Evolutionary conservation across 2,329 filamentous ascomycete species (phyloP).

Genomic region (Herpotrichia juniperi): DNA sequence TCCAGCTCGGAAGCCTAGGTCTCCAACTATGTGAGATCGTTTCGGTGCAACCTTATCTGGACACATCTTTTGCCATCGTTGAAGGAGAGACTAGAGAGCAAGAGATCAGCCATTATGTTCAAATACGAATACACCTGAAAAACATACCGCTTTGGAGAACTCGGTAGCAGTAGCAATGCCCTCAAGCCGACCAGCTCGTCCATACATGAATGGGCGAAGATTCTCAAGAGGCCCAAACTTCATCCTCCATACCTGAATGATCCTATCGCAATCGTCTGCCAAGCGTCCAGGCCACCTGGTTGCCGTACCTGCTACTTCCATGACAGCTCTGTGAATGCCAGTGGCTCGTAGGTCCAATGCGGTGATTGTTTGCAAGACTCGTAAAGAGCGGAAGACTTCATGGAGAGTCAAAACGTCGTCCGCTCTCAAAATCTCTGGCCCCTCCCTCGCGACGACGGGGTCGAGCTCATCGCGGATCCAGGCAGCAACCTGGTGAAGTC

Average conservation of each 20-base stretch:
- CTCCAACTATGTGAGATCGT: constrained; percentile 44
- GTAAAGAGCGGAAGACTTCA: constrained; percentile 44
- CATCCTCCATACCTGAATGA: constrained; percentile 47
- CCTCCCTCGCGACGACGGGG: constrained; percentile 51
- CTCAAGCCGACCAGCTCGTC: constrained; percentile 50
- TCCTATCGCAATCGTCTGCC: constrained; percentile 52
- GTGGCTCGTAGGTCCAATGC: constrained; percentile 48
- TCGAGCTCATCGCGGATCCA: constrained; percentile 59
- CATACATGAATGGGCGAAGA: constrained; percentile 50
- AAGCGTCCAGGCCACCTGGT: constrained; percentile 55
- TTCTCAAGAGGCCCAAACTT: constrained; percentile 46
- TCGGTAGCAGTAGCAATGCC: constrained; percentile 48
- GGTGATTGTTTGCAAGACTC: constrained; percentile 29
- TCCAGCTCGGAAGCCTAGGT: constrained; percentile 54
- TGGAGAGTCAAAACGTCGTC: constrained; percentile 54
- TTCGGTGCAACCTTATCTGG: constrained; percentile 35
- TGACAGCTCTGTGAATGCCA: constrained; percentile 54
- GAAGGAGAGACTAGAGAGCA: constrained; percentile 37
- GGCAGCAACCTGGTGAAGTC: constrained; percentile 44
- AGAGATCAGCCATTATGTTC: background rate
- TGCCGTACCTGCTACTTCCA: constrained; percentile 50
- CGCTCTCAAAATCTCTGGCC: constrained; percentile 48
- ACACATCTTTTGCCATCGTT: constrained; percentile 37
- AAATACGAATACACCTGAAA: background rate
- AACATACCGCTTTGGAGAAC: constrained; percentile 44